phyloP scores from a whole-genome alignment of 345 rosid genomes.

The Pistacia vera region DNA sequence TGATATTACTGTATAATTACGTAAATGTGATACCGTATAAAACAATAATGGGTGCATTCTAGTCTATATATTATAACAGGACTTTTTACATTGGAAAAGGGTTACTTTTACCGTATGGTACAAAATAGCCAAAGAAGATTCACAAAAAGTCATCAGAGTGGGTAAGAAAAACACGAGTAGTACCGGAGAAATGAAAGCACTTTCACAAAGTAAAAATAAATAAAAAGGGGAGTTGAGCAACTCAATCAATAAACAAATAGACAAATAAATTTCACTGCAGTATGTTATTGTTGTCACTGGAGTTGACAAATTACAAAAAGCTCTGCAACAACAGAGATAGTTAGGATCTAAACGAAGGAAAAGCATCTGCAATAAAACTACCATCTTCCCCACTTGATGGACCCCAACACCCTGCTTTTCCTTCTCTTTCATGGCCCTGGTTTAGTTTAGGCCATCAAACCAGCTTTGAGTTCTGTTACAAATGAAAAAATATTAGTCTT shows the following conservation, averaged over 20 bases:
- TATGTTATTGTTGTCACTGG: background rate
- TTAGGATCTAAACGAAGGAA: conserved; percentile 1
- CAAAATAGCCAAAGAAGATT: background rate
- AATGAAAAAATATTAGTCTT: background rate
- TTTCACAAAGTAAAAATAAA: background rate
- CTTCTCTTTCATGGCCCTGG: conserved; percentile 19
- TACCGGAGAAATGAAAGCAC: conserved; percentile 11
- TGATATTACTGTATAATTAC: too few relatives aligned
- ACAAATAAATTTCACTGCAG: background rate
- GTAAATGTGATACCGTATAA: too few relatives aligned
- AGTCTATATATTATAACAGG: too few relatives aligned
- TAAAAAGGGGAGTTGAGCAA: conserved; percentile 16
- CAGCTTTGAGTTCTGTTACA: conserved; percentile 8
- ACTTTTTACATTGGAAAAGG: too few relatives aligned
- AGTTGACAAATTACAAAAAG: conserved; percentile 20
- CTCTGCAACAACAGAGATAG: conserved; percentile 7
- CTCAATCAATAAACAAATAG: background rate
- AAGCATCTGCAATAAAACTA: background rate
- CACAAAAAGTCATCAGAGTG: conserved; percentile 22
- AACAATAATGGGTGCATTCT: too few relatives aligned
- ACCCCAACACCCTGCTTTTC: conserved; percentile 17
- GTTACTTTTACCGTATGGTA: background rate
- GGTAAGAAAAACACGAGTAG: conserved; percentile 24
- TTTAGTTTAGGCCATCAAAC: conserved; percentile 20
- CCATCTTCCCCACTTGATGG: conserved; percentile 16